Base-by-base conservation (phyloP, 176 grass and related monocot species). In the Zea luxurians region DNA sequence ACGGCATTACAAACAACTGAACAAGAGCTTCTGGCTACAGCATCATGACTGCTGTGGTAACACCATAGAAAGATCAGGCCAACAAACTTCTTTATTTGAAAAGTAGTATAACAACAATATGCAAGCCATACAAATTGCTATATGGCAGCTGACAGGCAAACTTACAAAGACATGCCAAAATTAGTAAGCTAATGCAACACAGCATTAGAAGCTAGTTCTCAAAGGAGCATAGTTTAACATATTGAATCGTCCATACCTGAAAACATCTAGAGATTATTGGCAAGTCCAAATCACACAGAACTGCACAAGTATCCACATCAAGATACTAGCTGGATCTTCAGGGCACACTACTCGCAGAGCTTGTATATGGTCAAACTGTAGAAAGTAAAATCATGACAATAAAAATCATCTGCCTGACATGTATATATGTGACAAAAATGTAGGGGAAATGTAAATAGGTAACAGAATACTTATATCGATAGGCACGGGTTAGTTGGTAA, bases 231-330 rank as follows among this genome's bases (percentile, higher is more conserved):
- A 58, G 54, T 58, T 20, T 18, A 58, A 54, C 16, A 54, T 54
- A 54, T 54, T 6, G 1, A 7, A 58, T 20, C 7, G 0, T 20
- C n/a, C 17, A 1, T 58, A 58, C 54, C 54, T 58, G 7, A 20
- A 58, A 9, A 58, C 9, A 58, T 8, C 7, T 20, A 58, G 54
- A 18, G 54, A 58, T 10, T 18, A 58, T 20, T 58, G 54, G 54
- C 54, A 58, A 9, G 17, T 58, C 7, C n/a, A 58, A 20, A 58
- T 58, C 54, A 58, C 6, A 58, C 54, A 58, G 8, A 59, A 3
- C n/a, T 59, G 55, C 55, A 59, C 55, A 59, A 59, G n/a, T 59
- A 21, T 59, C 10, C 55, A 59, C 55, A 59, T 59, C 55, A 59
- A 59, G n/a, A 59, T 21, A 59, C 18, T 21, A 59, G 55, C 55